A percentile compares a stretch with the other conserved stretches of the same genome.
Evolutionary conservation across 2,329 filamentous ascomycete genomes (phyloP).

Genomic region (Sporothrix brasiliensis): DNA sequence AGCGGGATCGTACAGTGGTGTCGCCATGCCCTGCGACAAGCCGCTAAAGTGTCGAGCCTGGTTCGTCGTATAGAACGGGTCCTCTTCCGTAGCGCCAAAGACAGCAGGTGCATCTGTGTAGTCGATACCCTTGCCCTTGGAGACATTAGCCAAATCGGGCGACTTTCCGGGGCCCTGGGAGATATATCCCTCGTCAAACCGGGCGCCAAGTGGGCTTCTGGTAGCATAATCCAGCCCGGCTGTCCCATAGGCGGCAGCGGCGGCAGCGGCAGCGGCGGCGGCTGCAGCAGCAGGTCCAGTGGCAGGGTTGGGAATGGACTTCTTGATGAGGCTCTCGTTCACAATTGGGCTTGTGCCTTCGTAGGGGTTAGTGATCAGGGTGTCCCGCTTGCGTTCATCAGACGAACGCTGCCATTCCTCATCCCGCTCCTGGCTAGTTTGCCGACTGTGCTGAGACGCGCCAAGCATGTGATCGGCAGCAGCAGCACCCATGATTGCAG

Average conservation of each 20-base stretch:
- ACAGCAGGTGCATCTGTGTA: conserved; percentile 52
- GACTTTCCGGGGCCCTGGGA: conserved; percentile 67
- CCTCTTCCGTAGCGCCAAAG: conserved; percentile 50
- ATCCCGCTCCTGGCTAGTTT: conserved; percentile 61
- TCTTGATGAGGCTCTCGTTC: conserved; percentile 51
- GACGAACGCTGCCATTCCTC: conserved; percentile 67
- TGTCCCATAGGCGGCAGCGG: conserved; percentile 37
- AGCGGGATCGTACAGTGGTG: conserved; percentile 86
- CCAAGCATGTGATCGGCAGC: conserved; percentile 42
- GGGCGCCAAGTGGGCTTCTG: conserved; percentile 62
- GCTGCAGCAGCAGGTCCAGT: conserved; percentile 40
- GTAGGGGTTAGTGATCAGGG: conserved; percentile 67
- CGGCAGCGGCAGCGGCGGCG: conserved; percentile 31
- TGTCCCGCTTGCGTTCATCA: conserved; percentile 66
- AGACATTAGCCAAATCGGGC: conserved; percentile 52
- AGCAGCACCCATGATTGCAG: conserved; percentile 57
- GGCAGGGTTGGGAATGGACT: conserved; percentile 37
- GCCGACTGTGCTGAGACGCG: conserved; percentile 54
- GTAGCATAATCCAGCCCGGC: conserved; percentile 49
- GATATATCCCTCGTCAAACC: conserved; percentile 86
- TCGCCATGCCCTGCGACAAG: conserved; percentile 87
- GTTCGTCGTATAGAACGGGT: conserved; percentile 66
- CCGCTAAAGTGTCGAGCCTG: conserved; percentile 75
- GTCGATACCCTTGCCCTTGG: conserved; percentile 60
- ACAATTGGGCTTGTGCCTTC: conserved; percentile 66